Conservation (phyloP, 73 alveolate species). For the Paramecium primaurelia region DNA sequence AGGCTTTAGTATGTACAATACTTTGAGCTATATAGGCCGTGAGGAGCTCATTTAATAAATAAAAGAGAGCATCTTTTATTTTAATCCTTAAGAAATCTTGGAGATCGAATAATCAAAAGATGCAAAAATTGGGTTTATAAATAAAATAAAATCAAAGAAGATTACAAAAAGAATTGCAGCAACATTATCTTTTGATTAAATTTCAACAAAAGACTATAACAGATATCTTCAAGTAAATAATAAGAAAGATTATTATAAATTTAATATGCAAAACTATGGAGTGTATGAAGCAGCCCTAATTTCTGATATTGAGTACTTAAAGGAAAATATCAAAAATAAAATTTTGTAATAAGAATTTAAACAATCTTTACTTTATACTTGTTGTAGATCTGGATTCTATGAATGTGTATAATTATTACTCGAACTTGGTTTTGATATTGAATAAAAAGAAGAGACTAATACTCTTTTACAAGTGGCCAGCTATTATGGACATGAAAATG, state of each 20-base stretch:
- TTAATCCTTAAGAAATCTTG: no score
- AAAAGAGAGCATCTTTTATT: no score
- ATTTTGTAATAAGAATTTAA: background rate
- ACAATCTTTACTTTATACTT: background rate
- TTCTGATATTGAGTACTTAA: background rate
- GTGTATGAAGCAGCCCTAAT: background rate
- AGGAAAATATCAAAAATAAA: background rate
- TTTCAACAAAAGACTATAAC: background rate
- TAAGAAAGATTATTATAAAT: background rate
- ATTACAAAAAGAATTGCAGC: background rate
- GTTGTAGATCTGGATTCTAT: slow-evolving; percentile 3
- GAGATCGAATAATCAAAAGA: no score
- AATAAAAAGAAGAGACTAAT: background rate
- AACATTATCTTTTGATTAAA: background rate
- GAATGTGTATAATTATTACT: background rate
- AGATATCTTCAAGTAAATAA: background rate
- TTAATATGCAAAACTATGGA: background rate
- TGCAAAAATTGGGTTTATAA: no score
- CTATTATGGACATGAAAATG: background rate
- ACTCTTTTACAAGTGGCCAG: background rate
- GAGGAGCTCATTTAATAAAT: no score
- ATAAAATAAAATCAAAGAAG: no score
- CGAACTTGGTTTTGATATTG: background rate
- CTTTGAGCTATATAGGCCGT: no score
- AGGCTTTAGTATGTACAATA: no score